Percentiles rank a stretch among this genome's conserved stretches.
phyloP scores from a whole-genome alignment of 768 basidiomycete species.

The Mycena rosella region DNA sequence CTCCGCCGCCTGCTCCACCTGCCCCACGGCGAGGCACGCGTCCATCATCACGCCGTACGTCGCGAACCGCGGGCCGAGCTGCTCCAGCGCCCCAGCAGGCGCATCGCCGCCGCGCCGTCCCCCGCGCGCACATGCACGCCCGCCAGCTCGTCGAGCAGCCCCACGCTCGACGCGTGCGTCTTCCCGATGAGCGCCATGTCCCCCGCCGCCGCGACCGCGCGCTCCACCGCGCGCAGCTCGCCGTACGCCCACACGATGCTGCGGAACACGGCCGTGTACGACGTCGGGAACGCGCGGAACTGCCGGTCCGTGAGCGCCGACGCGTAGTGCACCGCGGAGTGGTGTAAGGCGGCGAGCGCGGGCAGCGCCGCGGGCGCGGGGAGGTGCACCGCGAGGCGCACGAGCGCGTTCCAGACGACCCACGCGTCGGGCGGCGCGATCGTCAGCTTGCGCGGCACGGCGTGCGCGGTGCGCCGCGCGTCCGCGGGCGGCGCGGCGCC shows the following conservation, averaged over 20 bases:
- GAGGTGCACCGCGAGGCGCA: conserved; percentile 25
- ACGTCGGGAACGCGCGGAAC: conserved; percentile 34
- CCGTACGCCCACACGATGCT: conserved; percentile 32
- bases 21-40: conserved; percentile 23
- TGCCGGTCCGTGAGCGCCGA: conserved; percentile 15
- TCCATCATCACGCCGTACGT: conserved; percentile 36
- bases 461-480: background rate
- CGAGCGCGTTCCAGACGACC: conserved; percentile 35
- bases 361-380: conserved; percentile 11
- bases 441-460: conserved; percentile 17
- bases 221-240: conserved; percentile 9
- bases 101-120: conserved; percentile 15
- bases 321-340: conserved; percentile 28
- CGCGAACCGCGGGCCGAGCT: conserved; percentile 16
- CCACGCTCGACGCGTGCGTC: conserved; percentile 3
- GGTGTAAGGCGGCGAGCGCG: conserved; percentile 9
- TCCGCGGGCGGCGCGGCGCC: background rate
- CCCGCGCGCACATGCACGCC: conserved; percentile 27
- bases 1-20: conserved; percentile 15
- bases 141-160: conserved; percentile 26
- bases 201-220: conserved; percentile 13
- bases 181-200: conserved; percentile 29
- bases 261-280: conserved; percentile 33
- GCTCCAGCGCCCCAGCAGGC: conserved; percentile 25
- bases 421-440: conserved; percentile 29